Evolutionary conservation across 208 protist species (phyloP).

Genomic region (Trichomonas tenax): DNA sequence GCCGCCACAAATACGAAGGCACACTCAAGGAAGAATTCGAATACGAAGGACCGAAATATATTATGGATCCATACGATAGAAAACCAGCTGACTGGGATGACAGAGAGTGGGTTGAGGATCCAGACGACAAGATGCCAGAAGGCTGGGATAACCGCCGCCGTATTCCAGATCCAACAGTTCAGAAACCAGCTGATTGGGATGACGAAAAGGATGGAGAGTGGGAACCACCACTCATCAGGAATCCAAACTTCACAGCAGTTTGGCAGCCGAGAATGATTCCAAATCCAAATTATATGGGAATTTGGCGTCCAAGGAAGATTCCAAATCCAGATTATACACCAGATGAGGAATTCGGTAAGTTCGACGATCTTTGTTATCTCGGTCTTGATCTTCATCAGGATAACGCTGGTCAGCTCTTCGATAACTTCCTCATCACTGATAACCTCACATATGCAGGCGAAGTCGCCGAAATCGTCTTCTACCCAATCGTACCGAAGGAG

Average conservation of each 20-base stretch:
- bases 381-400: not conserved
- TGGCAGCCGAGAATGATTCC: not conserved
- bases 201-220: not conserved
- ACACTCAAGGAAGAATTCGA: slow-evolving; percentile 9
- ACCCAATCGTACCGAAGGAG: not conserved
- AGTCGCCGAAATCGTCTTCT: not conserved
- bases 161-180: not conserved
- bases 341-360: not conserved
- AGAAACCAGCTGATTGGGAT: not conserved
- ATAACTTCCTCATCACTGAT: slow-evolving; percentile 7
- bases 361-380: slow-evolving; percentile 3
- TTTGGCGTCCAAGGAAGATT: slow-evolving; percentile 2
- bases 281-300: slow-evolving; percentile 1
- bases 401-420: not conserved
- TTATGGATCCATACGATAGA: slow-evolving; percentile 12
- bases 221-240: not conserved
- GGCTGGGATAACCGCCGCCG: not conserved
- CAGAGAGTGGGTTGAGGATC: not conserved
- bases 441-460: not conserved
- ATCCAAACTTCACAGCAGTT: not conserved
- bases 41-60: slow-evolving; percentile 10
- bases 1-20: not conserved
- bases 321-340: slow-evolving; percentile 20
- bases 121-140: not conserved
- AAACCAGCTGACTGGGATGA: slow-evolving; percentile 6